Evolutionary conservation across 2,329 filamentous ascomycete genomes (phyloP), one percentile per base, ranked within the genome.

Genomic region (Raffaelea arxii): DNA sequence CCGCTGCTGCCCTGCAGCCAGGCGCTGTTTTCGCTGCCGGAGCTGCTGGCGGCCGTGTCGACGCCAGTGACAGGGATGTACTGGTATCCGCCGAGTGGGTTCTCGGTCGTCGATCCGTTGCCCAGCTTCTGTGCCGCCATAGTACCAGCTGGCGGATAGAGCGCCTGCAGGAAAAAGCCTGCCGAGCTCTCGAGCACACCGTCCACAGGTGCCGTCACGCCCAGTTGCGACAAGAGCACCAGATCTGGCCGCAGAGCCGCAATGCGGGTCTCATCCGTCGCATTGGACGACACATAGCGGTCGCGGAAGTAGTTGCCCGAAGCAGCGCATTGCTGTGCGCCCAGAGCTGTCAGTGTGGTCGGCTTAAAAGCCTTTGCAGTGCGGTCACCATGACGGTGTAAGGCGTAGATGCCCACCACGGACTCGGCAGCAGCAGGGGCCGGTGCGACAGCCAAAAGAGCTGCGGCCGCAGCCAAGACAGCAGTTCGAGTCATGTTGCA

Each of bases 331-430:
- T 96, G 73, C 41, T 75, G 67, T 59, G 90, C 88, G 25, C 90
- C 90, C 44, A 95, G 74, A 49, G 83, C 74, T 12, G 90, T 95
- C 61, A 96, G 67, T 54, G 75, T 74, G 24, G 86, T 79, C 12
- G 84, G 84, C 40, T 80, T 71, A 52, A 78, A 79, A 18, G 78
- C 71, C 68, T 94, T 95, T 52, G 86, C 68, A 1, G 88, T 91
- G 47, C 90, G 80, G 64, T 96, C 90, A 48, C 90, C 90, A 67
- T 96, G 90, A 40, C 90, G 84, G 56, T 87, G 80, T 71, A 94
- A 94, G 65, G 95, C 80, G 64, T 90, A 92, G 40, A 83, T 80
- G 44, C 88, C 89, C 16, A 94, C 72, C 24, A 92, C 72, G 1
- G 81, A 85, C 68, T 94, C 86, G 19, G 51, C 49, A 7, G 43